These are phyloP conservation scores for Cylindricascospora bacillispora DNA, from an alignment of 1,139 yeast genomes.

Conservation along the genomic window DNA sequence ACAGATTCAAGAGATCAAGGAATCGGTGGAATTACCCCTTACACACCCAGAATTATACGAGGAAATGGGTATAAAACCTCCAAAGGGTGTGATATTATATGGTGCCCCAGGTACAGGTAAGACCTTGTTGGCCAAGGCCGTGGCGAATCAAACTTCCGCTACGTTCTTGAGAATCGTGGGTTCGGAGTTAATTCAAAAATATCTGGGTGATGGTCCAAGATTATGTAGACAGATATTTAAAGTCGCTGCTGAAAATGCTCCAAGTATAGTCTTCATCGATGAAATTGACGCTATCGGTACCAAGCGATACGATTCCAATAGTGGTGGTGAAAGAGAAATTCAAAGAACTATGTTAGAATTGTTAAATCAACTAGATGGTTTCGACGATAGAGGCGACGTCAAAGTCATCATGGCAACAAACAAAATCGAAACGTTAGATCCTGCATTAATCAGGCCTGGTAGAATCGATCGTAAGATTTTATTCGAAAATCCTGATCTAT, in stretches of 20 bases:
- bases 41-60: conserved; percentile 97
- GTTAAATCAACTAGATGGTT: conserved; percentile 93
- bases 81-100: conserved; percentile 94
- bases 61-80: conserved; percentile 99
- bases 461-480: conserved; percentile 95
- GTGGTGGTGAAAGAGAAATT: conserved; percentile 96
- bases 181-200: conserved; percentile 91
- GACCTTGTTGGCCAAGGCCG: conserved; percentile 93
- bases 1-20: conserved; percentile 96
- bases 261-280: conserved; percentile 94
- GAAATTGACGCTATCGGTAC: conserved; percentile 99
- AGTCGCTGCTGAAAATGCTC: conserved; percentile 95
- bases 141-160: conserved; percentile 95
- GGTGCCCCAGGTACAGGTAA: conserved; percentile 99
- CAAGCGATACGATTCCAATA: conserved; percentile 87
- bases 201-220: conserved; percentile 96
- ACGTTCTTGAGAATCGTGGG: conserved; percentile 95
- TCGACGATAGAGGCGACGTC: conserved; percentile 96
- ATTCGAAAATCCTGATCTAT: conserved; percentile 90
- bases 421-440: conserved; percentile 88
- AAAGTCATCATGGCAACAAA: conserved; percentile 99
- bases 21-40: conserved; percentile 92
- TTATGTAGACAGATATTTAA: conserved; percentile 90
- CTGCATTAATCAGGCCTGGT: conserved; percentile 97
- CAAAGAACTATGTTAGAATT: conserved; percentile 98